Conservation (phyloP, 1,284 basidiomycete species). For the Sporisorium graminicola region DNA sequence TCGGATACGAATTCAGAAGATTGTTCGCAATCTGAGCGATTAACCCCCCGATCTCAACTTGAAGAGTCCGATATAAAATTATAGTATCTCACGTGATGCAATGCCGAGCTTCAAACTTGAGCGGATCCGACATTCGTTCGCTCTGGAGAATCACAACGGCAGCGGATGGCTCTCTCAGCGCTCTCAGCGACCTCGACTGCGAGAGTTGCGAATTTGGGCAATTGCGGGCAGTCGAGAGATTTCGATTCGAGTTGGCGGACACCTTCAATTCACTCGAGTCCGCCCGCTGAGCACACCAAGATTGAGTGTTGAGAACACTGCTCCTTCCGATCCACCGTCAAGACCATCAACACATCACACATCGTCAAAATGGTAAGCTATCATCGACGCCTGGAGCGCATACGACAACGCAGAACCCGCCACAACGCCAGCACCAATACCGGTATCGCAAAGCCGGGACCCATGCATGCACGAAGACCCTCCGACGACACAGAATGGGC, state of each 20-base stretch:
- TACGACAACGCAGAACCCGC: slow-evolving; percentile 22
- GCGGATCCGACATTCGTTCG: slow-evolving; percentile 1
- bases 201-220: not conserved
- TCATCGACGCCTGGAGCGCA: slow-evolving; percentile 21
- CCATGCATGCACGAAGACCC: not conserved
- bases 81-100: slow-evolving; percentile 1
- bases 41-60: not conserved
- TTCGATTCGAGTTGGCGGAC: not conserved
- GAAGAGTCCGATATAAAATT: not conserved
- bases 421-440: slow-evolving; percentile 13
- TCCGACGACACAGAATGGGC: not conserved
- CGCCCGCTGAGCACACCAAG: slow-evolving; percentile 15
- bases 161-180: not conserved
- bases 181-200: too few species aligned
- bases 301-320: slow-evolving; percentile 7
- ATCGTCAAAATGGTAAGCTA: slow-evolving; percentile 56
- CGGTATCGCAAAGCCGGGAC: not conserved
- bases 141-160: not conserved
- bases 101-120: not conserved
- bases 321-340: slow-evolving; percentile 50
- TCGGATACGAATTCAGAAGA: not conserved
- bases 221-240: not conserved
- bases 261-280: not conserved
- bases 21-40: not conserved
- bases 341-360: slow-evolving; percentile 53